Evolutionary conservation across 352 stramenopile genomes (phyloP).

Genomic region (Phytophthora podocarpi): DNA sequence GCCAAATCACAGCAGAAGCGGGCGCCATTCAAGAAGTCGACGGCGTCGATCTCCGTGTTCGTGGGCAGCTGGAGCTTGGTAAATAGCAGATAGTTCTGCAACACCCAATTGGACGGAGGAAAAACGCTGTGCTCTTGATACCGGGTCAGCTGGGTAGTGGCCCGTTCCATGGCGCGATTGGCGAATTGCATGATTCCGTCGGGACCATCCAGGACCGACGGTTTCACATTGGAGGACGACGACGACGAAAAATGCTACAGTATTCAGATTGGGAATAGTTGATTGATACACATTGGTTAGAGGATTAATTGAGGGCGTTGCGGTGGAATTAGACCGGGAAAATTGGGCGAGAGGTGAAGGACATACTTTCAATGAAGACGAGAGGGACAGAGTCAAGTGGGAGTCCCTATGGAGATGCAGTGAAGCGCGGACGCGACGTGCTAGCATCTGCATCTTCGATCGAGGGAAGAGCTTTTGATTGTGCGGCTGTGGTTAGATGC

Average conservation of each 20-base stretch:
- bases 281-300: background rate
- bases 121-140: slow-evolving; percentile 49
- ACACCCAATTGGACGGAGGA: slow-evolving; percentile 30
- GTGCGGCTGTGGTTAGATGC: slow-evolving; percentile 4
- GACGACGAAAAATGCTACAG: slow-evolving; percentile 34
- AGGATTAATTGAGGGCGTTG: background rate
- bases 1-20: slow-evolving; percentile 53
- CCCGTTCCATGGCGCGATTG: slow-evolving; percentile 25
- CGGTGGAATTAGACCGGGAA: background rate
- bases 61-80: slow-evolving; percentile 55
- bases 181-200: slow-evolving; percentile 40
- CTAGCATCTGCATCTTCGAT: slow-evolving; percentile 20
- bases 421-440: background rate
- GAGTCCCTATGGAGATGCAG: background rate
- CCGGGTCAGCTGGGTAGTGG: slow-evolving; percentile 23
- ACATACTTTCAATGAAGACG: slow-evolving; percentile 21
- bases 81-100: slow-evolving; percentile 49
- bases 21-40: slow-evolving; percentile 58
- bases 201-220: slow-evolving; percentile 32
- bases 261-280: no score
- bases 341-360: background rate
- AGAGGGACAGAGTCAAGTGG: background rate
- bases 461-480: slow-evolving; percentile 1
- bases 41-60: slow-evolving; percentile 51
- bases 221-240: slow-evolving; percentile 21